Base-by-base conservation (phyloP, 106 monocot genomes). In the Cymbidium sinense region DNA sequence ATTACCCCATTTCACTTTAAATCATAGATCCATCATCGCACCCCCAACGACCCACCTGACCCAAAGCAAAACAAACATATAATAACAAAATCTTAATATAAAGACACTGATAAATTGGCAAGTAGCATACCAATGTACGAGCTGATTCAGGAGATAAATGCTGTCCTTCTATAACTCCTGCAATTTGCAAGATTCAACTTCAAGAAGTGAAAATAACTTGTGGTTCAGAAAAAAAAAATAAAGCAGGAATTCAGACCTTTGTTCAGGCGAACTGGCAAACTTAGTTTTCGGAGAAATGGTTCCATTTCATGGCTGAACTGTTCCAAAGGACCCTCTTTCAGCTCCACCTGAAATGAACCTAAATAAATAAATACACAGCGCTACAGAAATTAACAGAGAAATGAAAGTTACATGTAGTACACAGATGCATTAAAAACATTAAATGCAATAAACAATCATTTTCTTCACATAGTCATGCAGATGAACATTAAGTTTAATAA, bases 281-380 rank as follows among this genome's bases (percentile, higher is more conserved):
- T 90, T 79, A 94, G 92, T 85, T 94, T 90, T 29, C 98, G 92
- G 33, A 99, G 80, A 79, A 94, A 90, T 1, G 98, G 98, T 72
- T 99, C 94, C 94, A 99, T 99, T 80, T 98, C 98, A 85, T 99
- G 98, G 0, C 90, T 84, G 70, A 99, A 99, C 47, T 98, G 90
- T 67, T 91, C 92, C 77, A 98, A 76, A 17, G 94, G 90, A 61
- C 98, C 98, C 79, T 94, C 92, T 75, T 94, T 92, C 76, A 99
- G 83, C 58, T 94, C 94, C 47, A 99, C 92, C 98, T 99, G 78
- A 43, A 79, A 76, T 21, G 55, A 77, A 15, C 33, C 5, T 17
- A 2, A 19, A 51, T 51, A 58, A n/a, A 62, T 62, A 23, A 62
- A 62, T 5, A 62, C 8, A 7, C 27, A 25, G 25, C 23, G 15